Evolutionary conservation across 768 basidiomycete species (phyloP), one percentile per base, ranked within the genome.

Genomic region (Lanmaoa rubissima): DNA sequence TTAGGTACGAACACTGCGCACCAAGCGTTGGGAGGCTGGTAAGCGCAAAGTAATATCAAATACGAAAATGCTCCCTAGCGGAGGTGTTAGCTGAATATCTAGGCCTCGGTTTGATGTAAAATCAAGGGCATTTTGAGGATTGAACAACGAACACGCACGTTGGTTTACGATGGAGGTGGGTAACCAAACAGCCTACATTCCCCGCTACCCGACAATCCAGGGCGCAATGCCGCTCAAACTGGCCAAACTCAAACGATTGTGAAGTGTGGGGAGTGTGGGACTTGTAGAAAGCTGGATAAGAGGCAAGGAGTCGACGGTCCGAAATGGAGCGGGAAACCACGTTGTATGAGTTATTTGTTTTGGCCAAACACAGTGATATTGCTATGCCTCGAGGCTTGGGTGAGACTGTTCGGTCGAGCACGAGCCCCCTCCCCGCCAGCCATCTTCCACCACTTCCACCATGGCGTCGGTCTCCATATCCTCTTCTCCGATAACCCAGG

Each of bases 401-500:
- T 17, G 59, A 67, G 63, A 62, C 28, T 28, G 28, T 28, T 28
- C 28, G 28, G 55, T 53, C 58, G 50, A 55, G 53, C 59, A 63
- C 65, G 53, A 54, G 35, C 16, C 35, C 48, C 50, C 53, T 59
- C 48, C 39, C 53, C 49, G 52, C 38, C 51, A 38, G 26, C 44
- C 59, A 51, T 54, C 43, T 58, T 58, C 45, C 61, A 50, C 57
- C 41, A 39, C 63, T 46, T 60, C 61, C 61, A 66, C 58, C 58
- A 76, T 76, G 75, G 76, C 75, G 45, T 71, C 74, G 35, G 66
- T 68, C 34, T 56, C 72, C 10, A 53, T 73, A 42, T 84, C 83
- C 35, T 85, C 87, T 58, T 78, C 78, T 48, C 79, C 79, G 43
- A 82, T 82, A 45, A 82, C 80, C 0, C 81, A 82, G 69, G 80